Conservation (phyloP, 2,329 filamentous ascomycete genomes). For the Cyclaneusma minus region DNA sequence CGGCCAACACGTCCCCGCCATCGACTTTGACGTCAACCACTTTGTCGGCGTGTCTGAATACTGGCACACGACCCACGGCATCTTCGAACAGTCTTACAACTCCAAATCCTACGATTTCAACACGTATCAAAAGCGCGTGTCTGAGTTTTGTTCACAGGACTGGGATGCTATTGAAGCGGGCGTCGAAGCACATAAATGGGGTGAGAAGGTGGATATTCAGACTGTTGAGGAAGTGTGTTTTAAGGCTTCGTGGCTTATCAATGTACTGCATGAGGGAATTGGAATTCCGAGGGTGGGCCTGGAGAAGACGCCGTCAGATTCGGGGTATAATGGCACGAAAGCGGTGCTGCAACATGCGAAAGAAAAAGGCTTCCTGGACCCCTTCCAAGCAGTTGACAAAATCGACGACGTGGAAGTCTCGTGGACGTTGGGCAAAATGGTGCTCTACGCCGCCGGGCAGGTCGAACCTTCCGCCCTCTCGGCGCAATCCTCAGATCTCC, state of each 20-base stretch:
- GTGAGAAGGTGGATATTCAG: constrained; percentile 56
- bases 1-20: constrained; percentile 81
- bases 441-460: constrained; percentile 85
- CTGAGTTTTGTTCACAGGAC: constrained; percentile 68
- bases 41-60: constrained; percentile 97
- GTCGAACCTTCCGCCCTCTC: constrained; percentile 48
- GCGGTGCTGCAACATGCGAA: constrained; percentile 52
- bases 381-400: constrained; percentile 87
- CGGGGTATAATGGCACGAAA: constrained; percentile 54
- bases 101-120: constrained; percentile 78
- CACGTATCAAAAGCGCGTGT: constrained; percentile 74
- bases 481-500: constrained; percentile 32
- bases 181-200: constrained; percentile 51
- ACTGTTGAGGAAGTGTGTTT: constrained; percentile 84
- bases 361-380: constrained; percentile 60
- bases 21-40: constrained; percentile 94
- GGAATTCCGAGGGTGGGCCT: constrained; percentile 76
- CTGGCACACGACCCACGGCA: constrained; percentile 95
- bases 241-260: constrained; percentile 96
- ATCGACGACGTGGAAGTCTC: constrained; percentile 85
- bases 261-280: constrained; percentile 88
- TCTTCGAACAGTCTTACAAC: constrained; percentile 63
- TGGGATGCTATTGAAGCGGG: constrained; percentile 64
- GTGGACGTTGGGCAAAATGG: constrained; percentile 95
- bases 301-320: constrained; percentile 37